Evolutionary conservation across 2,329 filamentous ascomycete species (phyloP), one percentile per base, ranked within the genome.

Genomic region (Davidsoniella australis): DNA sequence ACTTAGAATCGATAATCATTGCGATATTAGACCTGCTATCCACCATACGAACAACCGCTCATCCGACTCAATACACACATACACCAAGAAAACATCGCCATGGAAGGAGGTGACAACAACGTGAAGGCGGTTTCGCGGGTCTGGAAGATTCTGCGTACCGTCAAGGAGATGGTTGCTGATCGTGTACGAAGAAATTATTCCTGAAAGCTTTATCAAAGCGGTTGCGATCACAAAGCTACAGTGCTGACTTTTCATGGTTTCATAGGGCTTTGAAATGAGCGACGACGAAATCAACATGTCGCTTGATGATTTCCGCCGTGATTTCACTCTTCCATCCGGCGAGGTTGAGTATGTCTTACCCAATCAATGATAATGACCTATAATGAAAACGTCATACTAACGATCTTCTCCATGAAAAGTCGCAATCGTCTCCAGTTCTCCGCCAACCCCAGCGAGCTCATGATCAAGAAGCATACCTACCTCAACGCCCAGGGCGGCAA

Each of bases 141-240:
- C 57, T 98, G 91, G 89, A 84, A 89, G 65, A 86, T 88, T 58
- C 93, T 85, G 78, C 79, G 80, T 66, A 98, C 91, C 7, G 80
- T 87, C 45, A 86, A 94, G 65, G 85, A 98, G 72, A 94, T 98
- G 89, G 82, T 91, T 58, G 72, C 76, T 54, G 91, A 96, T 65
- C 71, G 89, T 64, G 88, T 94, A 76, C 59, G 82, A n/a, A n/a
- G 9, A 5, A 20, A 4, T 26, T 18, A 10, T 17, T 20, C 5
- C 29, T 44, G 26, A 36, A 12, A 23, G 23, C 18, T 26, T 20
- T 2, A 23, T n/a, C 14, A 23, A 24, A 23, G 17, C 23, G 23
- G 5, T 45, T 36, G 12, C 17, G 5, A n/a, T 7, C 16, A 45
- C 10, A 6, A 24, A 5, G 9, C 16, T 23, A 14, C 29, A 42